Percentiles rank a stretch among this genome's conserved stretches.
Conservation (phyloP, 1,139 yeast species). For the Geotrichum histeridarum region DNA sequence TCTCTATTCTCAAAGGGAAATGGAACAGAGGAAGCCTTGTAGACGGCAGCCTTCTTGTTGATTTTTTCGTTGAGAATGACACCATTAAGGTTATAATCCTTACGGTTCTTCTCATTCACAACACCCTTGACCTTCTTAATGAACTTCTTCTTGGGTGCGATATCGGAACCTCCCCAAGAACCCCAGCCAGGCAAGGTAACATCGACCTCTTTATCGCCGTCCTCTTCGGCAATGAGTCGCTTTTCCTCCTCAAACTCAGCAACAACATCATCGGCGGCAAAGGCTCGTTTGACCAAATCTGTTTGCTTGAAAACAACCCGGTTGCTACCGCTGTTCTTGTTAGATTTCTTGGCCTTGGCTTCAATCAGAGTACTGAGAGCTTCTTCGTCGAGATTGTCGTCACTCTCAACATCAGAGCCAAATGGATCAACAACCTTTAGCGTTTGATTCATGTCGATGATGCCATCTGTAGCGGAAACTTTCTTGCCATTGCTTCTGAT, state of each 20-base stretch:
- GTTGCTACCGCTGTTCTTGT: conserved; percentile 23
- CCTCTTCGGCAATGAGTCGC: conserved; percentile 59
- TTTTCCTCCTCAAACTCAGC: conserved; percentile 76
- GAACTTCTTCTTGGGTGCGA: conserved; percentile 50
- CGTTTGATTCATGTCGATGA: conserved; percentile 47
- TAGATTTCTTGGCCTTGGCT: conserved; percentile 32
- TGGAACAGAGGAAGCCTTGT: conserved; percentile 82
- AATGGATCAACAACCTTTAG: conserved; percentile 45
- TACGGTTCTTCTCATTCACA: conserved; percentile 65
- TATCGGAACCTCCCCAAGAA: conserved; percentile 42
- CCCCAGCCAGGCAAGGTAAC: conserved; percentile 91
- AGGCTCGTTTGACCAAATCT: conserved; percentile 81
- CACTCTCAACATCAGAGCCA: conserved; percentile 31
- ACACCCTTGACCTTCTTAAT: conserved; percentile 61
- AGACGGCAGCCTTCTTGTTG: conserved; percentile 77
- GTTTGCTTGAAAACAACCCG: conserved; percentile 61
- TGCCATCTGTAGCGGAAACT: conserved; percentile 39
- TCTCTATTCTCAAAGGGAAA: conserved; percentile 90
- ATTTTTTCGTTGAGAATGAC: conserved; percentile 87
- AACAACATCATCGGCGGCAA: conserved; percentile 94
- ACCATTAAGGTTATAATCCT: conserved; percentile 66
- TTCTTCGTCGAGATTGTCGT: conserved; percentile 36
- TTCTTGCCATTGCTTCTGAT: conserved; percentile 43
- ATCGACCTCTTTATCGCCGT: conserved; percentile 84
- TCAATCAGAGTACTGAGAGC: conserved; percentile 30